Percentiles rank a stretch among this genome's conserved stretches.
These are phyloP conservation scores for Auriscalpium vulgare DNA, from an alignment of 768 basidiomycete genomes.

Conservation along the genomic window DNA sequence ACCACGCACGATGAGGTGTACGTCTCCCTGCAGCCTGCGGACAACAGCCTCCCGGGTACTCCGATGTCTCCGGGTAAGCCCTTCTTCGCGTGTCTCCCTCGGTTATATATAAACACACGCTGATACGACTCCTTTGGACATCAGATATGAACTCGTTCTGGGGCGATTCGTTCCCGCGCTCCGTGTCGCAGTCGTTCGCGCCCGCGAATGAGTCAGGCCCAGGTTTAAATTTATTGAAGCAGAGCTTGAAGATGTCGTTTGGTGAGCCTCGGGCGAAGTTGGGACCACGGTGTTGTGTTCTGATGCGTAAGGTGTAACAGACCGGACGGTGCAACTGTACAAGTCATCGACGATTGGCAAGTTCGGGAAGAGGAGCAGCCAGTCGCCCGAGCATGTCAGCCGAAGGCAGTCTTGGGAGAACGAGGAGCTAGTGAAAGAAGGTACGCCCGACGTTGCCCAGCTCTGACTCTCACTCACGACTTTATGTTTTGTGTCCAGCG, in stretches of 20 bases:
- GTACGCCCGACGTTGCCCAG: conserved; percentile 22
- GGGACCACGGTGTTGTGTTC: no score
- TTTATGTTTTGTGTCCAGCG: conserved; percentile 18
- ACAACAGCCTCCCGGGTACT: conserved; percentile 8
- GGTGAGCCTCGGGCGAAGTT: conserved; percentile 30
- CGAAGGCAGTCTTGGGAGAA: conserved; percentile 42
- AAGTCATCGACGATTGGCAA: conserved; percentile 52
- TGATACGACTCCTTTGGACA: no score
- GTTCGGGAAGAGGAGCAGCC: conserved; percentile 30
- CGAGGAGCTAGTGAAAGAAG: conserved; percentile 35
- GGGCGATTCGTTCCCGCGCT: conserved; percentile 7
- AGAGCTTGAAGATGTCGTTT: conserved; percentile 67
- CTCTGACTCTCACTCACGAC: background rate
- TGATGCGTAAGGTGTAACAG: conserved; percentile 24
- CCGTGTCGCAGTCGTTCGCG: conserved; percentile 4
- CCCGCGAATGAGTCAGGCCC: conserved; percentile 27
- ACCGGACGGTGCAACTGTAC: conserved; percentile 60
- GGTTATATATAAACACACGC: no score
- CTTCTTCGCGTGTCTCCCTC: background rate
- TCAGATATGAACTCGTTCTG: conserved; percentile 5
- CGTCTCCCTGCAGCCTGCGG: conserved; percentile 1
- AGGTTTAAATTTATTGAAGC: conserved; percentile 43
- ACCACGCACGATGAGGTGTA: conserved; percentile 16
- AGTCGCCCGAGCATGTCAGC: conserved; percentile 17
- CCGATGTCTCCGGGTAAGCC: conserved; percentile 19